phyloP scores from a whole-genome alignment of 2,329 filamentous ascomycete species.

The Ceratocystis smalleyi region DNA sequence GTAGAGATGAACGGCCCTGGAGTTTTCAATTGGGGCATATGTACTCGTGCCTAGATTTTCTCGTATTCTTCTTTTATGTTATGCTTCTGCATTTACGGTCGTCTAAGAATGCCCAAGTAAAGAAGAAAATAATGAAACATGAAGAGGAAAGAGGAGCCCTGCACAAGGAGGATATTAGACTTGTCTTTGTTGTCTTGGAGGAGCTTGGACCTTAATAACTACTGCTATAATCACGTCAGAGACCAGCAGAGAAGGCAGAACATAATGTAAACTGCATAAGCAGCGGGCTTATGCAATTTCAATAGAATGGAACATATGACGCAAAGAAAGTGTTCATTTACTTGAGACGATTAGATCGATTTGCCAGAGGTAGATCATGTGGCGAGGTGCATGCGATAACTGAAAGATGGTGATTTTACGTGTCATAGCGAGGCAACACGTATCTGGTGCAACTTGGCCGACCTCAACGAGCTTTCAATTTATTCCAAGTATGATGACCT shows the following conservation, averaged over 20 bases:
- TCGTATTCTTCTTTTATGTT: background rate
- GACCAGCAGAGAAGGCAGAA: background rate
- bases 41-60: background rate
- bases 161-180: background rate
- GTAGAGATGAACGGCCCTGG: background rate
- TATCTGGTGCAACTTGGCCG: background rate
- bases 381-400: background rate
- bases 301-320: background rate
- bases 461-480: background rate
- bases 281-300: background rate
- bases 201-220: slow-evolving; percentile 1
- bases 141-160: background rate
- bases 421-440: background rate
- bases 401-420: background rate
- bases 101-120: background rate
- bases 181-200: background rate
- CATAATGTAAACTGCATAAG: background rate
- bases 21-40: background rate
- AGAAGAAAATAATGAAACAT: background rate
- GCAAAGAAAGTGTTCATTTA: background rate
- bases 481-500: background rate
- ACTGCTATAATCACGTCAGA: background rate
- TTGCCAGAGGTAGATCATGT: background rate
- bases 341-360: background rate
- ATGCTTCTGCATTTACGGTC: background rate